Evolutionary conservation across 768 basidiomycete genomes (phyloP).

Genomic region (Macrocybe gigantea): DNA sequence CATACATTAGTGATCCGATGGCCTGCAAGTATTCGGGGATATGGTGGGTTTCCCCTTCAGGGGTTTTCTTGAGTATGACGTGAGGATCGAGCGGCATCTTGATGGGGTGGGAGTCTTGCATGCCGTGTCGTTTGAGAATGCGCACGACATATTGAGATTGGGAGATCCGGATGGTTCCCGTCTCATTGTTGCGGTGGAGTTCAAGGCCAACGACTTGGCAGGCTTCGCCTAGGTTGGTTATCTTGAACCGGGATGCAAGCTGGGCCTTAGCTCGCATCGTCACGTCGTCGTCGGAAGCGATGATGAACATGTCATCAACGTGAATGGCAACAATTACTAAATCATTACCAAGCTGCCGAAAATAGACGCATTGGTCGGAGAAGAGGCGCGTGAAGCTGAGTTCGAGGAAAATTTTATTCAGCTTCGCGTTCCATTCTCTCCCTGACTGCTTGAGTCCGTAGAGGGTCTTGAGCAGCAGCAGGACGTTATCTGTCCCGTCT

Average conservation of each 20-base stretch:
- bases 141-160: constrained; percentile 19
- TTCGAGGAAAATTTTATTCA: constrained; percentile 8
- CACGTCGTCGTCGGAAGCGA: constrained; percentile 9
- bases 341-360: not conserved
- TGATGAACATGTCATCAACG: constrained; percentile 28
- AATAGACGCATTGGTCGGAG: not conserved
- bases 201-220: constrained; percentile 25
- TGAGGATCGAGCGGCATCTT: constrained; percentile 18
- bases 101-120: constrained; percentile 16
- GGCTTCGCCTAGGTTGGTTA: constrained; percentile 21
- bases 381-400: constrained; percentile 8
- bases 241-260: constrained; percentile 19
- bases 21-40: not conserved
- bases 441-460: constrained; percentile 33
- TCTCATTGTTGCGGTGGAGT: constrained; percentile 12
- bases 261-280: constrained; percentile 14
- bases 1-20: not conserved
- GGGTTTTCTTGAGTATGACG: constrained; percentile 10
- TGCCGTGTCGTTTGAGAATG: constrained; percentile 16
- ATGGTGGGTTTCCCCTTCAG: not conserved
- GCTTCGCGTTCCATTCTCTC: constrained; percentile 20
- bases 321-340: constrained; percentile 16
- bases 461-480: constrained; percentile 18
- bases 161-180: constrained; percentile 15
- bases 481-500: constrained; percentile 17